phyloP scores from a whole-genome alignment of 2,329 filamentous ascomycete species.

The Phoma sp. region DNA sequence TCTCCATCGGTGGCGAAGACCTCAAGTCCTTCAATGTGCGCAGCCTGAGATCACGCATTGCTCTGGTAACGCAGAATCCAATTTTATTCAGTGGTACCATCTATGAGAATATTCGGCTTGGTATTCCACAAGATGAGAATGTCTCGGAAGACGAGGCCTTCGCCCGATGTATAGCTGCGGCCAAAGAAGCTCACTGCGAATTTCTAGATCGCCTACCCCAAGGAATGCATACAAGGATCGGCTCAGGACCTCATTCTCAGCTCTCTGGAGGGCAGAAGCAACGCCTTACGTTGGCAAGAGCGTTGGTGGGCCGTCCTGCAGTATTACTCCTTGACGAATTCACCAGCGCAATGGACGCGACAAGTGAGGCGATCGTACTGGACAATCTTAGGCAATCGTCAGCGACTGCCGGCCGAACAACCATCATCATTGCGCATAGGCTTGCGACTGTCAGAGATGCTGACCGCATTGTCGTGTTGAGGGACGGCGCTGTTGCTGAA shows the following conservation, averaged over 20 bases:
- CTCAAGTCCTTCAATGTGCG: slow-evolving; percentile 38
- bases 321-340: slow-evolving; percentile 46
- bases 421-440: slow-evolving; percentile 46
- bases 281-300: slow-evolving; percentile 46
- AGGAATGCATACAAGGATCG: slow-evolving; percentile 42
- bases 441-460: slow-evolving; percentile 47
- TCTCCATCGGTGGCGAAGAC: slow-evolving; percentile 36
- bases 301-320: slow-evolving; percentile 41
- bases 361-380: slow-evolving; percentile 37
- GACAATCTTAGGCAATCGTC: slow-evolving; percentile 42
- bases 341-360: slow-evolving; percentile 44
- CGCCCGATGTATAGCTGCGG: slow-evolving; percentile 56
- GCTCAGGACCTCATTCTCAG: slow-evolving; percentile 41
- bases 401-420: slow-evolving; percentile 36
- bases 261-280: slow-evolving; percentile 49
- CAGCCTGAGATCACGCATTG: slow-evolving; percentile 40
- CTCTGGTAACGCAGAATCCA: slow-evolving; percentile 44
- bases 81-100: slow-evolving; percentile 45
- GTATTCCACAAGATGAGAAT: slow-evolving; percentile 26
- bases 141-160: slow-evolving; percentile 48
- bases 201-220: slow-evolving; percentile 45
- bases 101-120: slow-evolving; percentile 46
- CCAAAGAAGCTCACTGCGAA: slow-evolving; percentile 61
- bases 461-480: slow-evolving; percentile 46
- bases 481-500: slow-evolving; percentile 40